Base-by-base conservation (phyloP, 345 rosid species). In the Eucalyptus regnans region DNA sequence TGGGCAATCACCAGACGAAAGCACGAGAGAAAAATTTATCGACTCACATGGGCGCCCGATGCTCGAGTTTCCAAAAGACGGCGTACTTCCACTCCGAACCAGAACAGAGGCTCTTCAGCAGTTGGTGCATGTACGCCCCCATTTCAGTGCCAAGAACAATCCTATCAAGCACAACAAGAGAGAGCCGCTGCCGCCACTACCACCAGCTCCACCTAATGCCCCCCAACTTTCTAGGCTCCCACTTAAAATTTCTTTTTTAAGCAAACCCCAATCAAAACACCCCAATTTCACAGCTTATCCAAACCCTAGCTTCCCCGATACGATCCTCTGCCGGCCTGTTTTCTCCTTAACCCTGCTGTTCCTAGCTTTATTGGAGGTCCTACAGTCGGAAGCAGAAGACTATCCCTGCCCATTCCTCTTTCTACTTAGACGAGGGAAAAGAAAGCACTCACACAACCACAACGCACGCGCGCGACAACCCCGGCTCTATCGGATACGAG, bases 301-400 rank as follows among this genome's bases (percentile, higher is more conserved):
- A 87, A 71, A 51, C 23, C 91, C 99, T 97, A 97, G 89, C 99
- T 96, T 89, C 97, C 99, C 92, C 99, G 92, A 90, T 97, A 97
- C 25, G 99, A 96, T 87, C 99, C 99, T 96, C 99, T 92, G 46
- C 99, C 99, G 16, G 99, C 99, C 92, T 97, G 99, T 83, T 97
- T 95, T 86, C 97, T 96, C 94, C 98, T 91, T 87, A 97, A 93
- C 88, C 83, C 83, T 20, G 48, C 83, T 76, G 46, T 76, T 20
- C 95, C 90, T 66, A 62, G 95, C 89, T 96, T 96, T 92, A 96
- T 93, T 86, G 97, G 96, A 86, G 97, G 99, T 89, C 97, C 98
- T 89, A 94, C 96, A 87, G 97, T 96, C 79, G 93, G 95, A 93
- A 93, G 94, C 88, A 97, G 92, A 87, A 97, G 91, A 89, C 95